A percentile compares a stretch with the other conserved stretches of the same genome.
Conservation (phyloP, 2,329 filamentous ascomycete species). For the Ceratocystis cubensis region DNA sequence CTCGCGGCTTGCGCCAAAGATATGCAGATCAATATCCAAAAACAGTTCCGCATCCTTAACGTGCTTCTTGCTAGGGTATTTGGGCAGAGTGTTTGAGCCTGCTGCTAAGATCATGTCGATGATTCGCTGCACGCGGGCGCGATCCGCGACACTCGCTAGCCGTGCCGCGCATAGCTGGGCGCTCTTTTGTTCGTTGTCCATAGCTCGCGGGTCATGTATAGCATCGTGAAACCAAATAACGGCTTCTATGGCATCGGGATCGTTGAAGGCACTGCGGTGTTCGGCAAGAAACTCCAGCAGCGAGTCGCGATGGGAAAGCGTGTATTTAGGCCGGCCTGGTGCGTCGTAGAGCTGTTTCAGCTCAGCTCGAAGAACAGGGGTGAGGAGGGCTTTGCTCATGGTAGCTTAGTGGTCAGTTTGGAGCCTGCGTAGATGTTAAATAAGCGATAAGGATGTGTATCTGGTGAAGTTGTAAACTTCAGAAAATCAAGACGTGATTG, state of each 20-base stretch:
- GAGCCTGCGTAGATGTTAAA: not conserved
- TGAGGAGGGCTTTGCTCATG: constrained; percentile 9
- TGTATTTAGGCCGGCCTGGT: constrained; percentile 15
- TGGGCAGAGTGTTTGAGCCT: constrained; percentile 11
- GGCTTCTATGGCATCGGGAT: constrained; percentile 16
- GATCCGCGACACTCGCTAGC: constrained; percentile 2
- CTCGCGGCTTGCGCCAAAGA: constrained; percentile 12
- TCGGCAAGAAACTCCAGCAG: constrained; percentile 12
- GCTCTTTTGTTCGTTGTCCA: constrained; percentile 27
- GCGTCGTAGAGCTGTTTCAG: constrained; percentile 12
- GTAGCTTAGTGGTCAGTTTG: not conserved
- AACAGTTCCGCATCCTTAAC: constrained; percentile 20
- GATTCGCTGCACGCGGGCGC: constrained; percentile 13
- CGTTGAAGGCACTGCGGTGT: constrained; percentile 12
- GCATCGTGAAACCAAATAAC: constrained; percentile 21
- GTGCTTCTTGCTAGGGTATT: constrained; percentile 9
- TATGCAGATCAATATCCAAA: constrained; percentile 19
- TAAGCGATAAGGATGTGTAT: not conserved
- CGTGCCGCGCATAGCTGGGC: constrained; percentile 23
- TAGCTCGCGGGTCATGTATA: constrained; percentile 15
- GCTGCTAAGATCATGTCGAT: constrained; percentile 17
- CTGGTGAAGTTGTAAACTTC: not conserved
- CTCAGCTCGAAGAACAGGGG: not conserved
- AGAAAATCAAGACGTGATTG: not conserved
- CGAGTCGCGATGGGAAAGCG: constrained; percentile 15